Evolutionary conservation across 1,284 basidiomycete genomes (phyloP).

Genomic region (Ceratobasidium sp.): DNA sequence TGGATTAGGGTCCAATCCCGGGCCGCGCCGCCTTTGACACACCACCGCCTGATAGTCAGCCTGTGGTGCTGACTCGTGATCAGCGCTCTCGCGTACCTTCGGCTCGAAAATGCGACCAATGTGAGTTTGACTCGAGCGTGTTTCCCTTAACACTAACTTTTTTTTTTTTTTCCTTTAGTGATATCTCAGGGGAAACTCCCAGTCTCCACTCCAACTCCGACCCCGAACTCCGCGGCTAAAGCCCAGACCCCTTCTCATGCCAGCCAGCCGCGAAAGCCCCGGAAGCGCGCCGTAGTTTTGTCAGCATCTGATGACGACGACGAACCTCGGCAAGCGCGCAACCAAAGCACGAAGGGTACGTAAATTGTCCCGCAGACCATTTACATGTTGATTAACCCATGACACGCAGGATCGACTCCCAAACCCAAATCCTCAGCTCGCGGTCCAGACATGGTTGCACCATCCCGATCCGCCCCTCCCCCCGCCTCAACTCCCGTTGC

Average conservation of each 20-base stretch:
- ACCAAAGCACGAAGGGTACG: background rate
- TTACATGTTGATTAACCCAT: background rate
- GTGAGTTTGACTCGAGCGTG: background rate
- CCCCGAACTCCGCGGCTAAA: no score
- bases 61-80: background rate
- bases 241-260: no score
- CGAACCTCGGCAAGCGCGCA: background rate
- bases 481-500: no score
- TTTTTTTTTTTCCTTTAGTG: no score
- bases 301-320: background rate
- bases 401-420: background rate
- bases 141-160: no score
- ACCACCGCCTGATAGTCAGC: background rate
- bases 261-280: background rate
- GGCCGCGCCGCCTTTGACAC: background rate
- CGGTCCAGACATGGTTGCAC: no score
- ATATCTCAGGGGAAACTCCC: no score
- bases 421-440: background rate
- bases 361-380: no score
- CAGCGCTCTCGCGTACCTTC: background rate
- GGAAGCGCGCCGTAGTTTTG: background rate
- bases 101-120: background rate
- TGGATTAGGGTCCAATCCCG: background rate
- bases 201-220: no score
- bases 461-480: no score